phyloP scores from a whole-genome alignment of 192 early-diverging fungal genomes.

The Coemansia sp. region DNA sequence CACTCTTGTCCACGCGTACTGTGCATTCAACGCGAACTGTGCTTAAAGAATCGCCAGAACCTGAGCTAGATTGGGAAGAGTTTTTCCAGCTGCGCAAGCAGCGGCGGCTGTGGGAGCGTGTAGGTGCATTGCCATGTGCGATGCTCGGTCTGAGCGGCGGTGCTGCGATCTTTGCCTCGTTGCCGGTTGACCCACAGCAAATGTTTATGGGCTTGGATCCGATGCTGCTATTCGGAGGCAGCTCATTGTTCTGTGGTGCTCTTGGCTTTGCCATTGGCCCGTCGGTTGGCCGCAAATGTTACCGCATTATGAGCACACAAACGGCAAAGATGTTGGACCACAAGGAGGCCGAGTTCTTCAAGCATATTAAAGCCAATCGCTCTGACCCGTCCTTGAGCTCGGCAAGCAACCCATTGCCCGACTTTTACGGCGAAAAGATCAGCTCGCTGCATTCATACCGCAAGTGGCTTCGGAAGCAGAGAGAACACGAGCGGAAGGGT shows the following conservation, averaged over 20 bases:
- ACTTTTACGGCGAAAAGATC: slow-evolving; percentile 93
- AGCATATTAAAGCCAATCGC: slow-evolving; percentile 63
- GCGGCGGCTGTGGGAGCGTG: slow-evolving; percentile 63
- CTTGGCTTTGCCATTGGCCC: slow-evolving; percentile 66
- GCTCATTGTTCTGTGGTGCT: slow-evolving; percentile 59
- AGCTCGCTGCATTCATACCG: slow-evolving; percentile 79
- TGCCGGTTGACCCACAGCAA: slow-evolving; percentile 63
- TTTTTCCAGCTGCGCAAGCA: slow-evolving; percentile 66
- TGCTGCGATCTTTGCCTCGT: slow-evolving; percentile 58
- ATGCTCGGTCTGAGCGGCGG: slow-evolving; percentile 52
- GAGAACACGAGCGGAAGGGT: slow-evolving; percentile 70
- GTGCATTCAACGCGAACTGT: neutral
- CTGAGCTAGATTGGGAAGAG: slow-evolving; percentile 58
- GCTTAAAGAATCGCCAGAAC: neutral
- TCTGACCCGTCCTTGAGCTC: slow-evolving; percentile 68
- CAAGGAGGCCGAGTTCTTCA: slow-evolving; percentile 61
- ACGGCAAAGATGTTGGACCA: slow-evolving; percentile 41
- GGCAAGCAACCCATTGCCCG: slow-evolving; percentile 75
- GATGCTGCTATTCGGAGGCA: slow-evolving; percentile 56
- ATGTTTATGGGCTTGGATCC: slow-evolving; percentile 70
- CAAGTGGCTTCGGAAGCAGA: slow-evolving; percentile 85
- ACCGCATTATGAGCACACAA: slow-evolving; percentile 56
- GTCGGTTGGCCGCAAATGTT: slow-evolving; percentile 61
- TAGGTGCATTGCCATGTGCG: slow-evolving; percentile 59
- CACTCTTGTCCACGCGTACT: neutral